Base-by-base conservation (phyloP, 345 rosid genomes). In the Lumnitzera racemosa region DNA sequence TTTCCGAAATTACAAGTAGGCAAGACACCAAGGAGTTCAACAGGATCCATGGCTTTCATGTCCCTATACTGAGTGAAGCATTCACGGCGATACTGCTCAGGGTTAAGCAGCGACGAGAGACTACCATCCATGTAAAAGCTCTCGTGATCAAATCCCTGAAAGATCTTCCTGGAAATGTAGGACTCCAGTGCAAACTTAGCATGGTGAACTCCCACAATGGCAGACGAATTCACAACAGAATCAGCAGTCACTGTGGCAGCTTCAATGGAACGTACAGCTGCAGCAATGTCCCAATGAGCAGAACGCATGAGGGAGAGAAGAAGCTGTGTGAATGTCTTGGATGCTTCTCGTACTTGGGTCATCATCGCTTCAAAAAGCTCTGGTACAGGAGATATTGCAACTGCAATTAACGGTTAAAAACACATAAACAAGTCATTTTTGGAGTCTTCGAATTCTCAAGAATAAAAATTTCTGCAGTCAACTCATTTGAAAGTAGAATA, bases 11-110 rank as follows among this genome's bases (percentile, higher is more conserved):
- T 79, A 64, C 99, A 94, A 43, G 87, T 74, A 3, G 97, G 97
- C 65, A 88, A 67, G 70, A 84, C 86, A 55, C 91, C 97, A 2
- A 94, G 92, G 51, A 94, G 82, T 78, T 94, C 99, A 55, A 74
- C 76, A 0, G 95, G 96, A 61, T 90, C 96, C 91, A 94, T 88
- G 55, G 96, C 80, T 73, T 94, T 94, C 95, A 94, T 94, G 67
- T 94, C 96, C 13, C 81, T 70, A 73, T 74, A 90, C 78, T 84
- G 95, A 7, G 85, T 76, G 63, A 94, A 94, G 74, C 99, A 90
- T 57, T 90, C 89, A 0, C 81, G 83, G 15, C 91, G 96, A 66
- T 80, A 83, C 59, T 94, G 89, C 6, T 84, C 90, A 0, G 96
- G 87, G 65, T 88, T 90, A 64, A 90, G 80, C 52, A 86, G 84